Evolutionary conservation across 176 grass and related monocot species (phyloP).

Genomic region (Oryza glaberrima): DNA sequence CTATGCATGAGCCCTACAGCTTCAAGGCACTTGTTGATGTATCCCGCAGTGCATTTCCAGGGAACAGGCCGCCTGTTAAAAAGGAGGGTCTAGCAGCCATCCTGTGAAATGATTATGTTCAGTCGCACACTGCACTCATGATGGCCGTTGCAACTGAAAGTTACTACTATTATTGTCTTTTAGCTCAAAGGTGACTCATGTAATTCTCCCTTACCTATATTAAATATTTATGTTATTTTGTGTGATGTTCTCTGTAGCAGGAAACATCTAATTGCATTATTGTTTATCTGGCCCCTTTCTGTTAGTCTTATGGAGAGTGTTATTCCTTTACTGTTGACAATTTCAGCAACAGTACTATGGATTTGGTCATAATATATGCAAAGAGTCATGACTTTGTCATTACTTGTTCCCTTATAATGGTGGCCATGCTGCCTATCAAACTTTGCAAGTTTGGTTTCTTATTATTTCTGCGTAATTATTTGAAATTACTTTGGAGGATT

Average conservation of each 20-base stretch:
- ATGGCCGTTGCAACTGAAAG: slow-evolving; percentile 25
- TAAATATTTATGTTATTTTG: background rate
- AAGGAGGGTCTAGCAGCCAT: slow-evolving; percentile 73
- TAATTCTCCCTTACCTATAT: slow-evolving; percentile 4
- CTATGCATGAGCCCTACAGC: slow-evolving; percentile 93
- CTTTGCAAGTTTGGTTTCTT: background rate
- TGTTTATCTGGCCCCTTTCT: slow-evolving; percentile 20
- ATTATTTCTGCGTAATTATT: background rate
- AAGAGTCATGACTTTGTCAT: slow-evolving; percentile 7
- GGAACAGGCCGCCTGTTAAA: slow-evolving; percentile 60
- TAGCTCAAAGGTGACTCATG: slow-evolving; percentile 7
- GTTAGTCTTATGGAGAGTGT: slow-evolving; percentile 7
- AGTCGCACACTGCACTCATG: slow-evolving; percentile 1
- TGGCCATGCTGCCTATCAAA: background rate
- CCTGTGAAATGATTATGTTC: slow-evolving; percentile 44
- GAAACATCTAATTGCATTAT: slow-evolving; percentile 2
- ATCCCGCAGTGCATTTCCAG: slow-evolving; percentile 77
- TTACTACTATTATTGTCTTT: slow-evolving; percentile 12
- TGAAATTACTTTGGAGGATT: background rate
- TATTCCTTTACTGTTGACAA: background rate
- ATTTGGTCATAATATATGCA: background rate
- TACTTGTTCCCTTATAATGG: background rate
- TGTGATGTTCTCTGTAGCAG: background rate
- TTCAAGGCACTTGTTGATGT: slow-evolving; percentile 87
- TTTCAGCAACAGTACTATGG: background rate